Evolutionary conservation across 371 early-diverging fungal species (phyloP), one percentile per base, ranked within the genome.

Genomic region (Mortierella sp.): DNA sequence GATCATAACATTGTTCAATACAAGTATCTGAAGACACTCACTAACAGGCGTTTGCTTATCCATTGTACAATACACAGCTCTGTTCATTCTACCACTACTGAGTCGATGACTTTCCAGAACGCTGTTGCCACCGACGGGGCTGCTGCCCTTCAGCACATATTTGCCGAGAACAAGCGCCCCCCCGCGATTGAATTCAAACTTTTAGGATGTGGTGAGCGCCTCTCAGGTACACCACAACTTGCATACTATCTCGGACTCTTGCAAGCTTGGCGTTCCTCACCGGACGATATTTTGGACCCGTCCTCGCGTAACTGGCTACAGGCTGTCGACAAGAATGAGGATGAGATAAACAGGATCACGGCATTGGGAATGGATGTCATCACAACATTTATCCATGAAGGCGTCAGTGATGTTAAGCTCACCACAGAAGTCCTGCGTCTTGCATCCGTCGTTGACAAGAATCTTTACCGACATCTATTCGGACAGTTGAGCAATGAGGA

Each of bases 351-450:
- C 12, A 41, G 41, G 17, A 9, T 41, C 41, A 16, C 6, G 41
- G 3, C 41, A 16, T 37, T 59, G 27, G 52, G n/a, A 3, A 41
- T 44, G 21, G 24, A 22, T 13, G 7, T 60, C 13, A 34, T 51
- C 29, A n/a, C 19, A 9, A 40, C 39, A 43, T 51, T 60, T 24
- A 28, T n/a, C 9, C 27, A 28, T 3, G 43, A 41, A 28, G 43
- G 27, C 10, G 21, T 52, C 52, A 51, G 43, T 43, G 34, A 52
- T 13, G 8, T 28, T 9, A 21, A 5, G 3, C 17, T 19, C 9
- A 31, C 52, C 19, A 29, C 52, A 12, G 60, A 60, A 44, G 43
- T 60, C 14, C 16, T 43, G 29, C 6, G 12, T 10, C 52, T 60
- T 16, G 60, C 19, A 7, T 22, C 52, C 10, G 34, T 52, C 16